These are phyloP conservation scores for Leucogyrophana mollusca DNA, from an alignment of 768 basidiomycete species.

Conservation along the genomic window DNA sequence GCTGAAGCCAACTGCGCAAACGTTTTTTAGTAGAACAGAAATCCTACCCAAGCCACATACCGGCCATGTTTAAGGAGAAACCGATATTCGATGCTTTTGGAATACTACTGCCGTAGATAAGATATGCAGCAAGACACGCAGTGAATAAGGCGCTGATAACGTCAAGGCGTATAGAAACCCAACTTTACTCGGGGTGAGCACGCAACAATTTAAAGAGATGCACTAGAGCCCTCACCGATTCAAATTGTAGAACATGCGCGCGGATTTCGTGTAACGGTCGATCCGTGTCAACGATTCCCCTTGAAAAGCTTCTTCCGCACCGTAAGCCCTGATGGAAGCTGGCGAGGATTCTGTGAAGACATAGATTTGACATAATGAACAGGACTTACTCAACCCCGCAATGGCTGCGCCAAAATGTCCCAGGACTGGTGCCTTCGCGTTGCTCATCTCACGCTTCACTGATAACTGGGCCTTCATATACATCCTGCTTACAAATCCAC, in stretches of 20 bases:
- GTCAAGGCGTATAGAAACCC: conserved; percentile 57
- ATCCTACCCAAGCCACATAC: conserved; percentile 14
- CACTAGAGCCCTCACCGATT: conserved; percentile 44
- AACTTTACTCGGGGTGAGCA: conserved; percentile 25
- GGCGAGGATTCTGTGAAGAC: too few relatives aligned
- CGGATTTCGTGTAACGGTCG: conserved; percentile 43
- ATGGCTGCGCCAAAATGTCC: conserved; percentile 55
- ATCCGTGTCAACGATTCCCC: conserved; percentile 43
- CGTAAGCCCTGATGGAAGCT: conserved; percentile 54
- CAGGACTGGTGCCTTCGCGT: conserved; percentile 46
- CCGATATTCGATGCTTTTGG: conserved; percentile 39
- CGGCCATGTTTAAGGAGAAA: conserved; percentile 41
- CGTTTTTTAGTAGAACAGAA: too few relatives aligned
- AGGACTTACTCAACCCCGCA: conserved; percentile 41
- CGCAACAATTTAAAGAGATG: background rate
- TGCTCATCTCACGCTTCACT: conserved; percentile 59
- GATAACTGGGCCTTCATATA: conserved; percentile 57
- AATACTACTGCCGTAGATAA: conserved; percentile 46
- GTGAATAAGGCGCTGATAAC: conserved; percentile 49
- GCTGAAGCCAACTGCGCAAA: conserved; percentile 47
- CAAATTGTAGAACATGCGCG: conserved; percentile 45
- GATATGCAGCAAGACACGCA: conserved; percentile 46
- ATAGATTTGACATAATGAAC: background rate
- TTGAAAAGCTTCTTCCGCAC: conserved; percentile 44
- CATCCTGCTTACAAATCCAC: conserved; percentile 43